Evolutionary conservation across 1,284 basidiomycete genomes (phyloP).

Genomic region (Volvariella volvacea): DNA sequence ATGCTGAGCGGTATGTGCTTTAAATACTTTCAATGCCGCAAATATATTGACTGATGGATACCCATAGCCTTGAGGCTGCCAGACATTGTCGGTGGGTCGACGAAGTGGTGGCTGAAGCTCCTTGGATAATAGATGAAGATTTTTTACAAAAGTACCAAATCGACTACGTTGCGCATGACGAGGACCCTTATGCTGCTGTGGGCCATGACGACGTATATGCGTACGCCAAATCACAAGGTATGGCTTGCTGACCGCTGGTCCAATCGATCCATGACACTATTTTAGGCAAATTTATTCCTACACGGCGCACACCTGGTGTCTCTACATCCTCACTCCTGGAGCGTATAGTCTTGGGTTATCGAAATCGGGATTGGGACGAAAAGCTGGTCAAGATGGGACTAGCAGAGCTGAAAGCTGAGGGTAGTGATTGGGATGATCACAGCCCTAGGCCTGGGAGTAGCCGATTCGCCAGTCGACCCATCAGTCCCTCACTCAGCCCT

Average conservation of each 20-base stretch:
- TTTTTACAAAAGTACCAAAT: slow-evolving; percentile 84
- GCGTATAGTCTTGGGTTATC: slow-evolving; percentile 81
- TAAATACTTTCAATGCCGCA: not conserved
- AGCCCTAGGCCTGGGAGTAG: slow-evolving; percentile 16
- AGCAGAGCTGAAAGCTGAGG: slow-evolving; percentile 58
- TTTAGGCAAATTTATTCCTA: slow-evolving; percentile 90
- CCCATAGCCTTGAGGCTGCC: slow-evolving; percentile 66
- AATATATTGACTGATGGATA: slow-evolving; percentile 6
- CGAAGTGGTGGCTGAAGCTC: slow-evolving; percentile 89
- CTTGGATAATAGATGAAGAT: slow-evolving; percentile 83
- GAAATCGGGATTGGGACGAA: slow-evolving; percentile 79
- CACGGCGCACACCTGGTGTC: slow-evolving; percentile 89
- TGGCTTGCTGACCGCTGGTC: slow-evolving; percentile 14
- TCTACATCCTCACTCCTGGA: slow-evolving; percentile 92
- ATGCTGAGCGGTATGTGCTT: slow-evolving; percentile 66
- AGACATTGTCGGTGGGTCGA: slow-evolving; percentile 97
- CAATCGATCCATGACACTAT: slow-evolving; percentile 3
- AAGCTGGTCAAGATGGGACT: slow-evolving; percentile 87
- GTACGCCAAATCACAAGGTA: slow-evolving; percentile 77
- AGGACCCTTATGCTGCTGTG: slow-evolving; percentile 72
- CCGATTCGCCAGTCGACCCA: slow-evolving; percentile 20
- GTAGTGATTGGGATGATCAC: slow-evolving; percentile 39
- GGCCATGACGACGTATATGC: slow-evolving; percentile 84
- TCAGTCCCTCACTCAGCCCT: slow-evolving; percentile 17
- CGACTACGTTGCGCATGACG: slow-evolving; percentile 97